Percentiles rank a stretch among this genome's conserved stretches.
phyloP scores from a whole-genome alignment of 164 flowering plant genomes.

The Nelumbo lutea region DNA sequence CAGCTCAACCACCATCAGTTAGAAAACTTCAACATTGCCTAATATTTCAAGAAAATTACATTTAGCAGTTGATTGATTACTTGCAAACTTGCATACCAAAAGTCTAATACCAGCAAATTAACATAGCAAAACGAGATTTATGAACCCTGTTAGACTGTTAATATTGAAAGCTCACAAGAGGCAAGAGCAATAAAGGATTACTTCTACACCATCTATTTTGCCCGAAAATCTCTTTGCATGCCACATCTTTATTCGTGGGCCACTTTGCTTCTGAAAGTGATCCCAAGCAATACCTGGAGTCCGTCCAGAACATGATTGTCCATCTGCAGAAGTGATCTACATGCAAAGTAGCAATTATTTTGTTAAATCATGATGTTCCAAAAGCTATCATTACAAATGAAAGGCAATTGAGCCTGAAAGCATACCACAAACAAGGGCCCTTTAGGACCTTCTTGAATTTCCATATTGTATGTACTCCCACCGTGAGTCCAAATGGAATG shows the following conservation, averaged over 20 bases:
- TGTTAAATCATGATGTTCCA: background rate
- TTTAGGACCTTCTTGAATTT: conserved; percentile 70
- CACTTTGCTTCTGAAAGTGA: conserved; percentile 59
- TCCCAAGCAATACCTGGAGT: conserved; percentile 92
- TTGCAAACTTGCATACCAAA: background rate
- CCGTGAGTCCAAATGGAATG: conserved; percentile 62
- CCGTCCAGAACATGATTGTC: conserved; percentile 58
- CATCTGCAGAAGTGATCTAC: conserved; percentile 66
- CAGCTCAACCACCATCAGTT: no score
- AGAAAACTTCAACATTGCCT: no score
- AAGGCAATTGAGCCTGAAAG: conserved; percentile 4
- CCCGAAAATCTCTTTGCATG: conserved; percentile 72
- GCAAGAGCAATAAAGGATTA: conserved; percentile 12
- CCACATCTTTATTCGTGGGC: conserved; percentile 45
- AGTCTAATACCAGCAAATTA: background rate
- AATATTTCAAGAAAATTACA: no score
- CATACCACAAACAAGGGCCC: conserved; percentile 83
- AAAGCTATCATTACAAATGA: background rate
- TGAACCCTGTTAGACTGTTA: background rate
- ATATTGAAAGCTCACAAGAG: background rate
- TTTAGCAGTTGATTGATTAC: no score
- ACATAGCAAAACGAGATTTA: background rate
- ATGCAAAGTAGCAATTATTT: background rate
- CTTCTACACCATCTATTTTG: conserved; percentile 89
- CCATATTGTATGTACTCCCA: conserved; percentile 56